Percentiles rank a stretch among this genome's conserved stretches.
These are phyloP conservation scores for Teratosphaeria zuluensis DNA, from an alignment of 2,329 filamentous ascomycete species.

Conservation along the genomic window DNA sequence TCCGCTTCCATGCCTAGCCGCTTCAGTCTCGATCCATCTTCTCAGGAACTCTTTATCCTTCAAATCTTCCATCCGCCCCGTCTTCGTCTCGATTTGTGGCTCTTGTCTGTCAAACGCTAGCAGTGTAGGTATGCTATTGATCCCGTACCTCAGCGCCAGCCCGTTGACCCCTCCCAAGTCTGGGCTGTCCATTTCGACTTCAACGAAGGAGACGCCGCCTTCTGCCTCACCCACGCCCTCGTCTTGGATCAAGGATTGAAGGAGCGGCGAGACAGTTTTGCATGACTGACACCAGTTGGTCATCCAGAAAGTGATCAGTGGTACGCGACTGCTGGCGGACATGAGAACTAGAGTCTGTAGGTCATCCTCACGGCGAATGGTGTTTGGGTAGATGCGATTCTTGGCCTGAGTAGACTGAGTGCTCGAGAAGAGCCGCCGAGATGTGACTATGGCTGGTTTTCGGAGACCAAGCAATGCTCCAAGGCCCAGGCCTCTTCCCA, in stretches of 20 bases:
- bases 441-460: neutral
- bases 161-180: slow-evolving; percentile 30
- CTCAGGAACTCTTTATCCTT: slow-evolving; percentile 34
- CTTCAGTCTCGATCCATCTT: slow-evolving; percentile 40
- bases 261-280: slow-evolving; percentile 32
- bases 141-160: slow-evolving; percentile 33
- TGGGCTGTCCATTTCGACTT: slow-evolving; percentile 39
- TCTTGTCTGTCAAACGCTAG: slow-evolving; percentile 42
- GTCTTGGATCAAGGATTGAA: slow-evolving; percentile 33
- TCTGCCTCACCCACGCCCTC: slow-evolving; percentile 35
- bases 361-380: slow-evolving; percentile 38
- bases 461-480: neutral
- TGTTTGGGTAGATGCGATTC: slow-evolving; percentile 27
- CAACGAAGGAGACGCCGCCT: slow-evolving; percentile 38
- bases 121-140: slow-evolving; percentile 40
- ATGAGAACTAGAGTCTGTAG: slow-evolving; percentile 39
- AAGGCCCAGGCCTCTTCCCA: neutral
- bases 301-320: slow-evolving; percentile 42
- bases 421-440: slow-evolving; percentile 3
- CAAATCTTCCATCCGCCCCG: slow-evolving; percentile 36
- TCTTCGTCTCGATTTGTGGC: slow-evolving; percentile 38
- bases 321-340: slow-evolving; percentile 34
- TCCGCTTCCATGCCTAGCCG: slow-evolving; percentile 35
- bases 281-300: slow-evolving; percentile 40
- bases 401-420: slow-evolving; percentile 10